Evolutionary conservation across 345 rosid genomes (phyloP), one percentile per base, ranked within the genome.

Genomic region (Eutrema yunnanense): DNA sequence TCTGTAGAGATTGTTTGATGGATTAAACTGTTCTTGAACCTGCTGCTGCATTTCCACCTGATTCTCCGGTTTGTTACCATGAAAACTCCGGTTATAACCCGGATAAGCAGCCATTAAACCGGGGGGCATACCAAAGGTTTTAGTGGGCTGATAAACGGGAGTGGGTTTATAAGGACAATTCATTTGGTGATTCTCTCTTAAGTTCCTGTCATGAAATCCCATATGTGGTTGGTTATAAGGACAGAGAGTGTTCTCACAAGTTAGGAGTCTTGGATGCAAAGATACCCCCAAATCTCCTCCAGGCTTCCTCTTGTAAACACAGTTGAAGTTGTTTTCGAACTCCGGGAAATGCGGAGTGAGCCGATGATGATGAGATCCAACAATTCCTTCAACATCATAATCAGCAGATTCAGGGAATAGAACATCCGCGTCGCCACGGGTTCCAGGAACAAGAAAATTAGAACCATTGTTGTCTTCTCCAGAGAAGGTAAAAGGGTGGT

Each of bases 131-230:
- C 41, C 56, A 67, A 4, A 19, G 16, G 73, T 9, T 13, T n/a
- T 47, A 19, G 34, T 49, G 9, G 73, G 44, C 53, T 75, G 68
- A 51, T 53, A 75, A 5, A 22, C 57, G 27, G 88, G 58, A 53
- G 67, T 48, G 71, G 38, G 67, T 65, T 84, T 79, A 48, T 68
- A 81, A 6, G 87, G 88, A 69, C 99, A 95, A 67, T 29, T 80
- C 62, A 84, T 61, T 75, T 92, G 96, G 74, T 95, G 97, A 62
- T 84, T 91, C 79, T 94, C 96, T 84, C 96, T 82, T 2, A 80
- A 72, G 16, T 29, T 67, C 81, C 99, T 80, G 79, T 95, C 99
- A 19, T 33, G 77, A 53, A 89, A 95, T 22, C 93, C 97, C 59
- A 82, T 50, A 2, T 80, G 86, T 7, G 74, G 74, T 50, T 91